Conservation (phyloP, 2,329 filamentous ascomycete species). For the Aspergillus costaricaensis region DNA sequence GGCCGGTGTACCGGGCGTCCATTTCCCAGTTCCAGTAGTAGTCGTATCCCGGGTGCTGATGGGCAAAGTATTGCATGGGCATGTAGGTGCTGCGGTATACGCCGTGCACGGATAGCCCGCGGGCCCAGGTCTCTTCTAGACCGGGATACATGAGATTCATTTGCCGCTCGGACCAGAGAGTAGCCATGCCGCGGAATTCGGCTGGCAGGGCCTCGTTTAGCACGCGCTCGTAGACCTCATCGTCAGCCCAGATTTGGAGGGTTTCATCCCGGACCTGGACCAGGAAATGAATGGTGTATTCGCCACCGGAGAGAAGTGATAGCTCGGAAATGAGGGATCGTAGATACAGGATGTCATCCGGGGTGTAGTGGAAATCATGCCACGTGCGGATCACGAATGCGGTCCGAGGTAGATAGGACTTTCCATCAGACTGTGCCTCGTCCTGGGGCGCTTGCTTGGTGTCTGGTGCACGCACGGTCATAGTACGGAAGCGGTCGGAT, state of each 20-base stretch:
- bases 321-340: constrained; percentile 80
- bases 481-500: constrained; percentile 37
- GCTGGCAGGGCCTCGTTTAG: constrained; percentile 69
- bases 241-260: constrained; percentile 78
- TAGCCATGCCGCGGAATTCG: constrained; percentile 87
- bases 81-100: constrained; percentile 92
- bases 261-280: constrained; percentile 81
- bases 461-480: constrained; percentile 33
- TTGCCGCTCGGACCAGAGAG: constrained; percentile 90
- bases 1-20: constrained; percentile 75
- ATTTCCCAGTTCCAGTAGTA: constrained; percentile 89
- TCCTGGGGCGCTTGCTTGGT: constrained; percentile 18
- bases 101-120: constrained; percentile 78
- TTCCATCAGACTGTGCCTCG: constrained; percentile 23
- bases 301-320: constrained; percentile 73
- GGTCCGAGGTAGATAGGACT: constrained; percentile 55
- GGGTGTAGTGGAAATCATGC: constrained; percentile 75
- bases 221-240: constrained; percentile 70
- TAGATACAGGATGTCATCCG: constrained; percentile 76
- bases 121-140: constrained; percentile 73
- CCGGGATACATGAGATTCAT: constrained; percentile 90
- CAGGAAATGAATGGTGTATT: constrained; percentile 81
- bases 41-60: constrained; percentile 76
- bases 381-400: constrained; percentile 81
- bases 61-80: constrained; percentile 91